Evolutionary conservation across 2,329 filamentous ascomycete species (phyloP), one percentile per base, ranked within the genome.

Genomic region (Chaetomium globosum): DNA sequence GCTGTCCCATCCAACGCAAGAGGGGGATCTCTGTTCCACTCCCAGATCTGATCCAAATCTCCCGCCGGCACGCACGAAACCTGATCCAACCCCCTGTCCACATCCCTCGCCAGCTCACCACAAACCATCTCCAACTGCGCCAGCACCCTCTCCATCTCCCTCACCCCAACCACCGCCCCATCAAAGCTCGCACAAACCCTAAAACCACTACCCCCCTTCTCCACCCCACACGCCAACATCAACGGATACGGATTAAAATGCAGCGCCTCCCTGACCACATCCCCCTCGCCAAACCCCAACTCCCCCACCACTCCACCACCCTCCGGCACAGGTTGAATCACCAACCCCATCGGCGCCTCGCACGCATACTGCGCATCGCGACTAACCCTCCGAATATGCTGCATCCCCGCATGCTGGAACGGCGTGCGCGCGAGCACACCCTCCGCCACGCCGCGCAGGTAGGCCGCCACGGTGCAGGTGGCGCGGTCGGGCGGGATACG

Each of bases 351-450:
- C 7, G 81, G 80, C 54, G 86, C 78, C 67, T 86, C 81, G 70
- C 84, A 87, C 2, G 85, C 85, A 65, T 84, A 78, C 10, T 82
- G 77, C 4, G 82, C 81, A 64, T 86, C 84, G 0, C 80, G 76
- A 70, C 83, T 85, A 13, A 88, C 74, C 26, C 80, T 79, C 10
- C 85, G 83, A 65, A 88, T 88, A 67, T 86, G 78, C 70, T 87
- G 85, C 53, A 87, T 76, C 23, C 85, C 85, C 58, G 84, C 80
- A 72, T 91, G 87, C 73, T 91, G 85, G 71, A 89, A 83, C 0
- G 86, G 83, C 6, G 89, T 88, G 68, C 66, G 68, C 0, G 57
- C 39, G 2, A 68, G 30, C 21, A 65, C 55, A 16, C 62, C 46
- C 10, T 63, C 51, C 23, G 69, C 67, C 10, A 74, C 63, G 0